Base-by-base conservation (phyloP, 768 basidiomycete species). In the Coprinopsis marcescibilis region DNA sequence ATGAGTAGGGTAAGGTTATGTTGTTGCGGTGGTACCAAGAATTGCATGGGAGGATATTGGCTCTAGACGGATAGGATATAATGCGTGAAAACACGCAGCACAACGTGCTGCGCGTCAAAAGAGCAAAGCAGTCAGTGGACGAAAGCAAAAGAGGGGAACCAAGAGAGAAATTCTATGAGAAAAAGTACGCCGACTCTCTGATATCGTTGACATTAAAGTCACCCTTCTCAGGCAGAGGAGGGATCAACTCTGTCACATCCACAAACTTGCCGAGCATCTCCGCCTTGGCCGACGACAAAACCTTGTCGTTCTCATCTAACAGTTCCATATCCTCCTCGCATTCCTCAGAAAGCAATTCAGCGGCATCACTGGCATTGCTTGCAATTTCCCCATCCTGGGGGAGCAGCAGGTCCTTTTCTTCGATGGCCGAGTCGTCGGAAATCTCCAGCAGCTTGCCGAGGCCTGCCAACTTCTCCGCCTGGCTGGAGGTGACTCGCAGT, bases 161-260 rank as follows among this genome's bases (percentile, higher is more conserved):
- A 40, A 40, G 15, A 24, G 8, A 6, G 39, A 32, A 10, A 7
- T 5, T 54, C 66, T 77, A 96, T 34, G 93, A 94, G 76, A 97
- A 98, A 77, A 98, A 98, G 66, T 97, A 98, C 29, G 75, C 72
- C 34, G 86, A 89, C 48, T 80, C 65, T 61, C 85, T 85, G 66
- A 97, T 93, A 50, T 71, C 72, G 56, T 78, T 72, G 52, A 98
- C 90, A 53, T 89, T 77, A 62, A 98, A 96, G 47, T 71, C 70
- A 45, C 95, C 95, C 69, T 89, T 90, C 64, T 78, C 60, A 0
- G 95, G 95, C 17, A 92, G 63, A 0, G 82, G 84, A 0, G 93
- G 93, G 15, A 97, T 63, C 54, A 94, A 53, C 55, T 89, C 84
- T 25, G 70, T 64, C 35, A 98, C 65, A 54, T 80, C 72, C 45